Evolutionary conservation across 2,329 filamentous ascomycete genomes (phyloP), one percentile per base, ranked within the genome.

Genomic region (Aspergillus arachidicola): DNA sequence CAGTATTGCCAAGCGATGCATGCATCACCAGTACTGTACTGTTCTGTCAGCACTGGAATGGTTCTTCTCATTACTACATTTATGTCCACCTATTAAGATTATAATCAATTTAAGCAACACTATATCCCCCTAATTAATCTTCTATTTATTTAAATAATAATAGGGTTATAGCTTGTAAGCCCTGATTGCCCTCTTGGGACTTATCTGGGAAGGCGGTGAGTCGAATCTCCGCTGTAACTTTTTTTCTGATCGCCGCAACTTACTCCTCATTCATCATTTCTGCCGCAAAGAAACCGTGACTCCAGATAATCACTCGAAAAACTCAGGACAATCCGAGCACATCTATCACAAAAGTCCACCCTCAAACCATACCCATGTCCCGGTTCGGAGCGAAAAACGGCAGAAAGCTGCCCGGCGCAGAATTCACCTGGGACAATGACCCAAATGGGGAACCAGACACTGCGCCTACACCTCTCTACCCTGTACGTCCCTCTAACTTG

Each of bases 381-480:
- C 78, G 78, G 36, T 78, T 76, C 59, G 76, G 73, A 61, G 75
- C 72, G 36, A 77, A 74, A 66, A 76, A 76, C 58, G 77, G 76
- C 66, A 76, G 72, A 57, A 77, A 75, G 62, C 69, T 77, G 21
- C 79, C 79, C 21, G 78, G 78, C 23, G 74, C 78, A 34, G 79
- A 81, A 65, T 79, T 80, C 62, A 76, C 72, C 43, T 80, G 78
- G 78, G 76, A 79, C 50, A 71, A 72, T 30, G 78, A 78, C 45
- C 71, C 75, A 36, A 77, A 72, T 58, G 78, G 80, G 67, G 71
- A 78, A 62, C 72, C 75, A 41, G 79, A 80, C 64, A 79, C 73
- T 43, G 81, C 79, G 64, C 82, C 82, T 16, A 79, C 78, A 32
- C 80, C 80, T 61, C 71, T 82, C 43, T 84, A 81, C 67, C 82